phyloP scores from a whole-genome alignment of 768 basidiomycete genomes.

The Xerocomellus chrysenteron region DNA sequence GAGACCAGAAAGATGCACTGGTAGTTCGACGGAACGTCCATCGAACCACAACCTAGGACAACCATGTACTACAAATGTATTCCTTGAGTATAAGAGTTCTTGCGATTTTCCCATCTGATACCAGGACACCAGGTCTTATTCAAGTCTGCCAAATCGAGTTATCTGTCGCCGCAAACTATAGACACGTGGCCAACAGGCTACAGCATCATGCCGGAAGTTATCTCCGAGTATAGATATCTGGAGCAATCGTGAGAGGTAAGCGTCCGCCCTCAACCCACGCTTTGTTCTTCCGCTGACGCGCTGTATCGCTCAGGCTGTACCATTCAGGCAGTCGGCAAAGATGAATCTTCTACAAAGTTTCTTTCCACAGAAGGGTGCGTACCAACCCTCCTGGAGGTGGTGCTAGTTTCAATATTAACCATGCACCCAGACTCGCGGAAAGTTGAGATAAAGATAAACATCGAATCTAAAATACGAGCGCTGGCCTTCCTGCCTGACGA shows the following conservation, averaged over 20 bases:
- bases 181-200: not conserved
- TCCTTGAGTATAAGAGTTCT: not conserved
- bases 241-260: not conserved
- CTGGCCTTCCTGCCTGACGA: slow-evolving; percentile 8
- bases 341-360: not conserved
- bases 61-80: not conserved
- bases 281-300: not conserved
- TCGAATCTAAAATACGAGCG: slow-evolving; percentile 12
- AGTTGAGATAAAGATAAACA: not conserved
- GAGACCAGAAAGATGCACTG: not conserved
- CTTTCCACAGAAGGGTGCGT: slow-evolving; percentile 1
- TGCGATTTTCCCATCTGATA: not conserved
- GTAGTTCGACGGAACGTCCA: not conserved
- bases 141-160: not conserved
- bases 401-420: not conserved
- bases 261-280: not conserved
- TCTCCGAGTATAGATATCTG: not conserved
- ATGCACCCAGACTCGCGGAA: not conserved
- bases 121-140: not conserved
- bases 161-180: not conserved
- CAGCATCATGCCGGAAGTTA: not conserved
- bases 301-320: not conserved
- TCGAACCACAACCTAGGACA: not conserved
- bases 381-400: not conserved
- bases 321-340: not conserved